Base-by-base conservation (phyloP, 306 rosid species). In the Arachis hypogaea region DNA sequence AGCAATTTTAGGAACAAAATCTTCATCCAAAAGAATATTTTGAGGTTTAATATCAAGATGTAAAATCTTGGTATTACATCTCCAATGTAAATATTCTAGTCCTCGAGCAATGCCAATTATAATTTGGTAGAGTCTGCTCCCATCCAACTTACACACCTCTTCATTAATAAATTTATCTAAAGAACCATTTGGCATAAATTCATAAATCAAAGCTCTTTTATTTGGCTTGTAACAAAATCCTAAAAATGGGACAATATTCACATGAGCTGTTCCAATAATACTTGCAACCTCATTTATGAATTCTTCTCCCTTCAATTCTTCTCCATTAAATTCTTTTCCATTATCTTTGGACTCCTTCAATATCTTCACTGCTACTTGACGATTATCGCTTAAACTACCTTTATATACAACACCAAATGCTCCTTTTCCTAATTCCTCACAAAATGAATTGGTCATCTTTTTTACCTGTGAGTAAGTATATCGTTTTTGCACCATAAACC, bases 331-430 rank as follows among this genome's bases (percentile, higher is more conserved):
- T 11, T 12, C 12, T 51, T 16, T 16, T 0, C 0, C 56, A 0
- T 6, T 43, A 5, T 6, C 0, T 6, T 43, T 43, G 46, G 46
- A 6, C 46, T 43, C 46, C 4, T 7, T 43, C 9, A 43, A 6
- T 43, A 6, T 7, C 7, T 43, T 43, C 9, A 5, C 9, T 43
- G 46, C 46, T 1, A 43, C 46, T 4, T 5, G 46, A 43, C 7
- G 1, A 7, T 6, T 0, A 43, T 43, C 0, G 0, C 3, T 43
- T 43, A 43, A 43, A 6, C 7, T 43, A 0, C 8, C 46, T 43
- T 43, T 43, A 7, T 43, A 43, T 5, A 43, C 46, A 43, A 30
- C n/a, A 3, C 90, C 88, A 62, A 45, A 86, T 36, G 81, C 88
- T 50, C 86, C 89, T 69, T 4, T 77, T 0, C 58, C 58, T 5